Base-by-base conservation (phyloP, 495 filamentous ascomycete species). In the Penicillium cataractarum region DNA sequence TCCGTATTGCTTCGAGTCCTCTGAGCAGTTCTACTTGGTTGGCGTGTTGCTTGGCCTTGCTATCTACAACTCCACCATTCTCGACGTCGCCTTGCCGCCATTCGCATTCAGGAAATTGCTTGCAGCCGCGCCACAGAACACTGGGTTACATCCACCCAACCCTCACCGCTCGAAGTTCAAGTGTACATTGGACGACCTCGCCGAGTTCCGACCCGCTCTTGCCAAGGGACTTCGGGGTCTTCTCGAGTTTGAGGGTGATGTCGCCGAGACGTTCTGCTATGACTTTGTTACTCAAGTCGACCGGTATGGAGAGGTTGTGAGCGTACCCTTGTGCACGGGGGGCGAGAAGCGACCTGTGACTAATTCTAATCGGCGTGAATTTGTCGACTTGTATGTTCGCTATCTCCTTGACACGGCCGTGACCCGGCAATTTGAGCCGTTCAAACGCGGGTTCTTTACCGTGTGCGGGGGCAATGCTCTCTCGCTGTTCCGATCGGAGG, bases 1-100 rank as follows among this genome's bases (percentile, higher is more conserved):
- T 70, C 91, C 93, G 2, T 84, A 89, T 68, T 91, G 90, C 44
- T 91, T 97, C 66, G 93, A 98, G 72, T 93, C 92, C 0, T 94
- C 94, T 8, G 92, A 97, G 69, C 93, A 97, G 64, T 98, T 91
- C 72, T 96, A 93, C 69, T 80, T 98, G 48, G 91, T 98, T 50
- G 93, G 93, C 26, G 91, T 92, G 39, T 77, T 97, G 32, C 84
- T 97, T 27, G 93, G 93, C 4, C 83, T 98, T 26, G 93, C 93
- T 21, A 97, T 98, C 66, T 97, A 98, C 80, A 97, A 98, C 75
- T 96, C 92, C 2, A 98, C 92, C 2, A 97, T 98, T 66, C 82
- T 98, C 6, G 93, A 98, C 69, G 84, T 98, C 50, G 89, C 91
- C 9, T 80, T 98, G 17, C 93, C 93, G 5, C 92, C 94, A n/a